Evolutionary conservation across 2,329 filamentous ascomycete species (phyloP).

Genomic region (Tolypocladium inflatum): DNA sequence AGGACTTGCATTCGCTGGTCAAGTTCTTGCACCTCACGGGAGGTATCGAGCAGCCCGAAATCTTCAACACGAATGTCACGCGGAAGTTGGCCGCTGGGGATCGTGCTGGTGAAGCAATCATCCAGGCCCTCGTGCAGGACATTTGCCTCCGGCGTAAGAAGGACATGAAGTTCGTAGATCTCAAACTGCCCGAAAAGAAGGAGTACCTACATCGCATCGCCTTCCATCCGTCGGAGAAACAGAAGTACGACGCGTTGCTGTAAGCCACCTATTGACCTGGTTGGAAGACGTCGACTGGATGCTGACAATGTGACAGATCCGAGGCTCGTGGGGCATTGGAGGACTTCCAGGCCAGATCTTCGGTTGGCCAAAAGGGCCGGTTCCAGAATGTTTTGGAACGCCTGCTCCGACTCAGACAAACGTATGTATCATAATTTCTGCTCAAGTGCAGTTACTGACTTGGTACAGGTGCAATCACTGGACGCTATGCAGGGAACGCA

Average conservation of each 20-base stretch:
- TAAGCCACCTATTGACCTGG: slow-evolving; percentile 24
- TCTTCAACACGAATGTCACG: slow-evolving; percentile 58
- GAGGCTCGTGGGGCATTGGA: slow-evolving; percentile 67
- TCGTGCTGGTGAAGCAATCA: slow-evolving; percentile 47
- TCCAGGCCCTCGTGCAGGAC: slow-evolving; percentile 71
- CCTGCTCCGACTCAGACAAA: slow-evolving; percentile 71
- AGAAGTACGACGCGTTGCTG: slow-evolving; percentile 68
- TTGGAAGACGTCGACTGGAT: neutral
- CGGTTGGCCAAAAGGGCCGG: slow-evolving; percentile 34
- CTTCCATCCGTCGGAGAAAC: slow-evolving; percentile 63
- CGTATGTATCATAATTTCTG: slow-evolving; percentile 25
- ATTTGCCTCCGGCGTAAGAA: slow-evolving; percentile 76
- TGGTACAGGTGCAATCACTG: slow-evolving; percentile 65
- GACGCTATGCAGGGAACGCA: slow-evolving; percentile 66
- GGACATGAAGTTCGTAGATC: slow-evolving; percentile 79
- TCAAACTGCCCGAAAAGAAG: slow-evolving; percentile 66
- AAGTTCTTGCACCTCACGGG: slow-evolving; percentile 69
- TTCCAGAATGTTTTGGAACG: slow-evolving; percentile 75
- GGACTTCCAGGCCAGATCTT: slow-evolving; percentile 41
- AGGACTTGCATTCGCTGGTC: slow-evolving; percentile 71
- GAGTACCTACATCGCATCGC: slow-evolving; percentile 70
- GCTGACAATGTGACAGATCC: slow-evolving; percentile 28
- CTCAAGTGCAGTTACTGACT: neutral
- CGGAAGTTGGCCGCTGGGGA: slow-evolving; percentile 55
- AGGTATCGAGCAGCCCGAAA: slow-evolving; percentile 60